Evolutionary conservation across 2,329 filamentous ascomycete genomes (phyloP).

Genomic region (Plectosphaerella plurivora): DNA sequence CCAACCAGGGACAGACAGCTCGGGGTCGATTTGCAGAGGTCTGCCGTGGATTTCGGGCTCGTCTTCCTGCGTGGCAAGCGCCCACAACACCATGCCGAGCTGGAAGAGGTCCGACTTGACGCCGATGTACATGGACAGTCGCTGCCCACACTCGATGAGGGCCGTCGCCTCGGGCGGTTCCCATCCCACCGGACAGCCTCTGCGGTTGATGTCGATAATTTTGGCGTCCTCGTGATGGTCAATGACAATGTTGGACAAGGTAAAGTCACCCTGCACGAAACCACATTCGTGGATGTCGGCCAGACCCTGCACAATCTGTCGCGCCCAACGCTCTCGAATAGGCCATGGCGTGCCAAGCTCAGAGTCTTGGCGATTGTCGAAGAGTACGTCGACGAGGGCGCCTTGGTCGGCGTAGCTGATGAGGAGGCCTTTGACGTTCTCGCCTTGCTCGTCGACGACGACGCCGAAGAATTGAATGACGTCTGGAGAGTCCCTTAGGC

Average conservation of each 20-base stretch:
- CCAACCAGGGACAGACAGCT: conserved; percentile 68
- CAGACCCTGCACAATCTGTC: conserved; percentile 83
- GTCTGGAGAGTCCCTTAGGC: conserved; percentile 64
- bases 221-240: conserved; percentile 80
- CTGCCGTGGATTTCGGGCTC: conserved; percentile 78
- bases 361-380: conserved; percentile 63
- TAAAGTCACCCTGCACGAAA: conserved; percentile 97
- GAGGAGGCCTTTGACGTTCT: conserved; percentile 79
- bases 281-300: conserved; percentile 93
- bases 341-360: conserved; percentile 59
- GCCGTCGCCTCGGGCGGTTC: conserved; percentile 87
- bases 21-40: conserved; percentile 58
- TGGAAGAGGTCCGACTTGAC: conserved; percentile 97
- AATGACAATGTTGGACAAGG: conserved; percentile 93
- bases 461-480: conserved; percentile 87
- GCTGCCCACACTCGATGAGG: conserved; percentile 81
- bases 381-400: conserved; percentile 85
- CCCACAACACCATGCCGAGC: conserved; percentile 96
- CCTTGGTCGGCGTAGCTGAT: conserved; percentile 85
- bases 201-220: conserved; percentile 96
- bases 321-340: conserved; percentile 80
- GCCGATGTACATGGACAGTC: conserved; percentile 95
- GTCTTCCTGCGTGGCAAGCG: conserved; percentile 79
- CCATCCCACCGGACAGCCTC: conserved; percentile 97
- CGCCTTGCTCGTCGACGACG: conserved; percentile 72